A percentile compares a stretch with the other conserved stretches of the same genome.
Conservation (phyloP, 495 filamentous ascomycete species). For the Hypoxylon crocopeplum region DNA sequence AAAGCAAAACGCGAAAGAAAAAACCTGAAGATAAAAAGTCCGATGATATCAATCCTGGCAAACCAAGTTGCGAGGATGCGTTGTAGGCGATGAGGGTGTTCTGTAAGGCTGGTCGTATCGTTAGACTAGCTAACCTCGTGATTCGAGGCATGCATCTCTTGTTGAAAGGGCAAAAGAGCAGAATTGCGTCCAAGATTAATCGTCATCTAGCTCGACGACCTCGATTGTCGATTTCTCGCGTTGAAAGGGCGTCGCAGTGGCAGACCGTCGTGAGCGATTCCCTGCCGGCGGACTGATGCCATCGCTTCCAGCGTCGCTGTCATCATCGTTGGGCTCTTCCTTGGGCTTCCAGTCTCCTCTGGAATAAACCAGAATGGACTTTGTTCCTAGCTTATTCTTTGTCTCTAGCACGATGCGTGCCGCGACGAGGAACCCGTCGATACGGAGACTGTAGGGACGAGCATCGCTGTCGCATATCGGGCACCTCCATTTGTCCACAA, state of each 20-base stretch:
- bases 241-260: neutral
- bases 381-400: slow-evolving; percentile 52
- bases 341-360: slow-evolving; percentile 66
- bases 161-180: no score
- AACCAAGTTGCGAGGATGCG: no score
- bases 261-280: no score
- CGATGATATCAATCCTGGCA: no score
- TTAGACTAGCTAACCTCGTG: no score
- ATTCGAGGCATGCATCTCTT: no score
- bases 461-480: slow-evolving; percentile 80
- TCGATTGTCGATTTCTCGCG: slow-evolving; percentile 15
- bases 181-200: no score
- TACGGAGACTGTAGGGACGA: slow-evolving; percentile 68
- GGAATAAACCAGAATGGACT: slow-evolving; percentile 62
- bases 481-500: slow-evolving; percentile 81
- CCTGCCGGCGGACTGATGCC: no score
- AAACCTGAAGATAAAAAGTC: no score
- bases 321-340: slow-evolving; percentile 40
- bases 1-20: neutral
- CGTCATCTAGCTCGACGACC: slow-evolving; percentile 40
- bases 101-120: no score
- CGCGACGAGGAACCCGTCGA: slow-evolving; percentile 73
- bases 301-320: slow-evolving; percentile 28
- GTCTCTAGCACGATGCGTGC: slow-evolving; percentile 59
- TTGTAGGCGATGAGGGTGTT: no score